Evolutionary conservation across 139 green algal genomes (phyloP).

Genomic region (Gonium pectorale): DNA sequence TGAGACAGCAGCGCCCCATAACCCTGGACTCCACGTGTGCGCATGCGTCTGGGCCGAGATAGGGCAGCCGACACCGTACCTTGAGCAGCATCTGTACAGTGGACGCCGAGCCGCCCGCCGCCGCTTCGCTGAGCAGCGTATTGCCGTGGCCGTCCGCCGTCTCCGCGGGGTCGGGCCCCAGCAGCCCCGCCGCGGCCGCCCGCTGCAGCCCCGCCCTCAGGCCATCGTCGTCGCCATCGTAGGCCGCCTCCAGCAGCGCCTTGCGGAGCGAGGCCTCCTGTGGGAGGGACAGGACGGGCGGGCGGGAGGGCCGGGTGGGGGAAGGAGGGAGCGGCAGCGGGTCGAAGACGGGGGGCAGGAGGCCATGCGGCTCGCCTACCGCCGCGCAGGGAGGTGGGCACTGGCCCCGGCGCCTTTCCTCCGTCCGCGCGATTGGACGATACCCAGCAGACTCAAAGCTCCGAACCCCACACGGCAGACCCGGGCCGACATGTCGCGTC

Average conservation of each 20-base stretch:
- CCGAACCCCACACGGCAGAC: too few relatives aligned
- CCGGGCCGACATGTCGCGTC: too few relatives aligned
- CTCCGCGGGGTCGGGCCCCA: slow-evolving; percentile 17
- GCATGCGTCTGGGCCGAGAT: too few relatives aligned
- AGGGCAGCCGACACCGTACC: not conserved
- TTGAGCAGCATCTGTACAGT: slow-evolving; percentile 43
- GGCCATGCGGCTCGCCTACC: too few relatives aligned
- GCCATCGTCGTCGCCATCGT: slow-evolving; percentile 55
- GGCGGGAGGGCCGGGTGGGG: not conserved
- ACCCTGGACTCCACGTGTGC: too few relatives aligned
- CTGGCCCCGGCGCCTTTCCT: too few relatives aligned
- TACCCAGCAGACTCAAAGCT: too few relatives aligned
- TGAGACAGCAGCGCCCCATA: too few relatives aligned
- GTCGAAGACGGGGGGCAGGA: not conserved
- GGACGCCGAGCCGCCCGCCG: slow-evolving; percentile 50
- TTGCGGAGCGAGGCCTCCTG: slow-evolving; percentile 60
- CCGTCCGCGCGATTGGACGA: too few relatives aligned
- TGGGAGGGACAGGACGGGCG: not conserved
- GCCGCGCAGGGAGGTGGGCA: too few relatives aligned
- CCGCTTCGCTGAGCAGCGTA: slow-evolving; percentile 67
- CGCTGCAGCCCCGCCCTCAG: slow-evolving; percentile 3
- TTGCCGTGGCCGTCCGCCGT: slow-evolving; percentile 62
- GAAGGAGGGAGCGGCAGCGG: not conserved
- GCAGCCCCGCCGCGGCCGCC: not conserved
- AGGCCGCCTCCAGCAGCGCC: slow-evolving; percentile 66